These are phyloP conservation scores for Verbena officinalis DNA, from an alignment of 257 asterid species.

Conservation along the genomic window DNA sequence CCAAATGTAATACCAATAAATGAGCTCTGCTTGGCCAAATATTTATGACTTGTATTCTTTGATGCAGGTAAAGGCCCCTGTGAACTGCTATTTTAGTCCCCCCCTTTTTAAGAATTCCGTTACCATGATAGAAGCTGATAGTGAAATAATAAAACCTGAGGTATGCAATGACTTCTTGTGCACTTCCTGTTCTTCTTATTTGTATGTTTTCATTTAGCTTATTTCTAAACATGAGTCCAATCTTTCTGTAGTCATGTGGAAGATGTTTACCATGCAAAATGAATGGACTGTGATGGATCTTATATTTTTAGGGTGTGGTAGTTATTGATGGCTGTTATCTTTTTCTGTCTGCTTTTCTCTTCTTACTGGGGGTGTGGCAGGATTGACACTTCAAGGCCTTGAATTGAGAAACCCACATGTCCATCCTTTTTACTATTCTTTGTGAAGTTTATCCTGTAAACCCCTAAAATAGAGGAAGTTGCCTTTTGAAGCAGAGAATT, in stretches of 20 bases:
- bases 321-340: background rate
- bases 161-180: slow-evolving; percentile 30
- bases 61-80: slow-evolving; percentile 33
- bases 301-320: too few species aligned
- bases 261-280: slow-evolving; percentile 2
- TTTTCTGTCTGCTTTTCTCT: too few species aligned
- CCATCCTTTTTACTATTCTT: too few species aligned
- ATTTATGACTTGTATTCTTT: slow-evolving; percentile 1
- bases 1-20: too few species aligned
- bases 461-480: too few species aligned
- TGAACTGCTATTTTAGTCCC: slow-evolving; percentile 21
- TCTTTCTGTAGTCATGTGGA: slow-evolving; percentile 8
- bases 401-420: too few species aligned
- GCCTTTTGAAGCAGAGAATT: too few species aligned
- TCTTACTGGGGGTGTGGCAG: too few species aligned
- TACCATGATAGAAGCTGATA: slow-evolving; percentile 57
- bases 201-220: background rate
- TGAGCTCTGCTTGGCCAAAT: background rate
- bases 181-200: slow-evolving; percentile 18
- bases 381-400: too few species aligned
- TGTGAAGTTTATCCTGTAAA: too few species aligned
- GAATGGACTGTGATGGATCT: background rate
- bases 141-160: slow-evolving; percentile 57
- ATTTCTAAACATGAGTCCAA: background rate
- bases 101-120: slow-evolving; percentile 9